Evolutionary conservation across 2,329 filamentous ascomycete species (phyloP).

Genomic region (Nothomitra cinnamomea): DNA sequence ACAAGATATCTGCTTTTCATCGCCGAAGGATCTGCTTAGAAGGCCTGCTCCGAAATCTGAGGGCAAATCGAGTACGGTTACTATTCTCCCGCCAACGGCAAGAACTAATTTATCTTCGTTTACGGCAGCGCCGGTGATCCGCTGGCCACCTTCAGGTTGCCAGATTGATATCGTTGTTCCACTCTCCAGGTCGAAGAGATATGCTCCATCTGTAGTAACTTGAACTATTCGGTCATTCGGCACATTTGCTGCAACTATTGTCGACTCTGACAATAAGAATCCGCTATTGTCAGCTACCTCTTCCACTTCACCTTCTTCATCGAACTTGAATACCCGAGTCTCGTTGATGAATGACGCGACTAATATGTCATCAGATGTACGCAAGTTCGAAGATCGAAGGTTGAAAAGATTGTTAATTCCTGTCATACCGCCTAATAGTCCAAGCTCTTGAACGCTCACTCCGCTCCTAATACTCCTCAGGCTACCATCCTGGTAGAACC

Average conservation of each 20-base stretch:
- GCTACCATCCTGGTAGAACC: conserved; percentile 75
- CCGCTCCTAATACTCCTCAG: conserved; percentile 83
- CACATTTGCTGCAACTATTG: conserved; percentile 53
- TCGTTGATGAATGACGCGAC: conserved; percentile 69
- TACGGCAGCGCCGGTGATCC: conserved; percentile 63
- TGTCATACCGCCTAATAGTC: conserved; percentile 62
- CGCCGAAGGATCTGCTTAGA: conserved; percentile 40
- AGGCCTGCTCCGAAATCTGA: conserved; percentile 38
- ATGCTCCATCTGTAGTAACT: conserved; percentile 48
- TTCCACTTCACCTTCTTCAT: conserved; percentile 59
- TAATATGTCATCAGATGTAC: conserved; percentile 46
- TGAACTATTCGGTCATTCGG: conserved; percentile 51
- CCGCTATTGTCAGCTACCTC: conserved; percentile 66
- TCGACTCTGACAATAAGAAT: conserved; percentile 50
- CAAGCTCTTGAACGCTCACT: conserved; percentile 77
- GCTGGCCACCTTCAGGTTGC: conserved; percentile 26
- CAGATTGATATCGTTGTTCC: conserved; percentile 29
- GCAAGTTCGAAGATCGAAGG: conserved; percentile 34
- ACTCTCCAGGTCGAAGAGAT: conserved; percentile 39
- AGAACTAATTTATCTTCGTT: conserved; percentile 55
- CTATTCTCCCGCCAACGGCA: conserved; percentile 54
- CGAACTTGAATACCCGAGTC: conserved; percentile 69
- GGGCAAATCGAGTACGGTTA: conserved; percentile 50
- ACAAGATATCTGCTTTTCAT: conserved; percentile 68
- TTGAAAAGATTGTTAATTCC: conserved; percentile 59